phyloP scores from a whole-genome alignment of 2,329 filamentous ascomycete genomes.

The Monilinia vaccinii-corymbosi region DNA sequence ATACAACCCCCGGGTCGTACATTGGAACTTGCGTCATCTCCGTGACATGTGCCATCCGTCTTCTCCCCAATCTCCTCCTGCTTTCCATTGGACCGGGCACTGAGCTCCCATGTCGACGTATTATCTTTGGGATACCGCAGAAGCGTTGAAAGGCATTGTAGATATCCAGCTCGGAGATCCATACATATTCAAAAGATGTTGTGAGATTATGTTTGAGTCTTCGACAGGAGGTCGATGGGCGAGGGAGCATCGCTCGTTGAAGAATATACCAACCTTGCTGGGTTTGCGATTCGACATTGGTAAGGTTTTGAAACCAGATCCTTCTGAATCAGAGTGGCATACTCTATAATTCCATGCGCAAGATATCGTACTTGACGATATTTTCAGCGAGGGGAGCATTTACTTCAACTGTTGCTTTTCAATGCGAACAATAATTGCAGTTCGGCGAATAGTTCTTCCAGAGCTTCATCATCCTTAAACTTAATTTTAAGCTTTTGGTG shows the following conservation, averaged over 20 bases:
- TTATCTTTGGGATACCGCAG: constrained; percentile 28
- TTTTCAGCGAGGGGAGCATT: not conserved
- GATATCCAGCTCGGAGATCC: constrained; percentile 51
- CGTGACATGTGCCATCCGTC: constrained; percentile 26
- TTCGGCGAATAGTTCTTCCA: not conserved
- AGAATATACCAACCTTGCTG: constrained; percentile 1
- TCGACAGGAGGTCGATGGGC: constrained; percentile 40
- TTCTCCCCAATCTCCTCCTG: constrained; percentile 28
- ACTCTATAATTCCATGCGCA: not conserved
- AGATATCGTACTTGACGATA: not conserved
- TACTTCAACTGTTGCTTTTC: not conserved
- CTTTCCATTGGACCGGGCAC: constrained; percentile 30
- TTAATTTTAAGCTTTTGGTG: not conserved
- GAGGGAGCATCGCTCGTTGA: constrained; percentile 36
- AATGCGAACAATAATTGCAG: not conserved
- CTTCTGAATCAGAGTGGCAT: not conserved
- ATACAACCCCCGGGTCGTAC: constrained; percentile 13
- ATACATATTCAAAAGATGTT: constrained; percentile 38
- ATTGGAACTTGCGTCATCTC: constrained; percentile 17
- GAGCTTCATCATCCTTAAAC: not conserved
- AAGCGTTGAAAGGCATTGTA: constrained; percentile 41
- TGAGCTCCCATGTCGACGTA: constrained; percentile 29
- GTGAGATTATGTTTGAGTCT: constrained; percentile 36
- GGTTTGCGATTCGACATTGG: constrained; percentile 10
- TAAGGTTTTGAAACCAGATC: not conserved